Percentiles rank a stretch among this genome's conserved stretches.
phyloP scores from a whole-genome alignment of 345 rosid species.

The Salix koriyanagi region DNA sequence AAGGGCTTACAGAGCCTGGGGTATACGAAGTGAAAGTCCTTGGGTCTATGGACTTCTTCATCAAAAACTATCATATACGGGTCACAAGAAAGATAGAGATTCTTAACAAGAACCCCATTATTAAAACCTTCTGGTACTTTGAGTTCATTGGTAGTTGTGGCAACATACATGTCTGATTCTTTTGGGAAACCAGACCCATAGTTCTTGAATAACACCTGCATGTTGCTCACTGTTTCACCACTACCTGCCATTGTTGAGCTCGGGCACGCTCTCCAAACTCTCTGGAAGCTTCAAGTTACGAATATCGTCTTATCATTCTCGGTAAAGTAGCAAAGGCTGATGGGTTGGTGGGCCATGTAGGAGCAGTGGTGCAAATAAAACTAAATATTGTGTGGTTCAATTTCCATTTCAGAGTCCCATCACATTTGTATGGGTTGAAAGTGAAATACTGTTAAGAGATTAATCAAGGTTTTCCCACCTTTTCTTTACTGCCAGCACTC shows the following conservation, averaged over 20 bases:
- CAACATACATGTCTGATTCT: slow-evolving; percentile 41
- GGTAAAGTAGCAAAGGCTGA: too few relatives aligned
- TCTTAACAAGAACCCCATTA: slow-evolving; percentile 38
- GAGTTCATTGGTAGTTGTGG: slow-evolving; percentile 20
- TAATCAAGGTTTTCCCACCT: slow-evolving; percentile 17
- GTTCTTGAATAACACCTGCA: slow-evolving; percentile 40
- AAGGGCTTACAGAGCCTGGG: slow-evolving; percentile 21
- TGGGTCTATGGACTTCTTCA: not conserved
- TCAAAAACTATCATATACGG: slow-evolving; percentile 11
- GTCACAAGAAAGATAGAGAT: slow-evolving; percentile 46
- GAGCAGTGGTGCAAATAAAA: too few relatives aligned
- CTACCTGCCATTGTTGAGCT: slow-evolving; percentile 5
- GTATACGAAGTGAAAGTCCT: not conserved
- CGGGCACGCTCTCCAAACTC: too few relatives aligned
- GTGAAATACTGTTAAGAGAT: too few relatives aligned
- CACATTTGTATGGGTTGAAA: too few relatives aligned
- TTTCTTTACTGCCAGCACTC: slow-evolving; percentile 48
- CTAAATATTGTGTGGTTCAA: too few relatives aligned
- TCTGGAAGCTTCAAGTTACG: too few relatives aligned
- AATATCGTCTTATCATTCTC: too few relatives aligned
- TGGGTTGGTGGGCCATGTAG: too few relatives aligned
- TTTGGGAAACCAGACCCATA: slow-evolving; percentile 39
- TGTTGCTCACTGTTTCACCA: slow-evolving; percentile 29
- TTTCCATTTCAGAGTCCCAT: too few relatives aligned
- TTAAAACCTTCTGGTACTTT: slow-evolving; percentile 23